Evolutionary conservation across 1,284 basidiomycete species (phyloP).

Genomic region (Rhodotorula sp.): DNA sequence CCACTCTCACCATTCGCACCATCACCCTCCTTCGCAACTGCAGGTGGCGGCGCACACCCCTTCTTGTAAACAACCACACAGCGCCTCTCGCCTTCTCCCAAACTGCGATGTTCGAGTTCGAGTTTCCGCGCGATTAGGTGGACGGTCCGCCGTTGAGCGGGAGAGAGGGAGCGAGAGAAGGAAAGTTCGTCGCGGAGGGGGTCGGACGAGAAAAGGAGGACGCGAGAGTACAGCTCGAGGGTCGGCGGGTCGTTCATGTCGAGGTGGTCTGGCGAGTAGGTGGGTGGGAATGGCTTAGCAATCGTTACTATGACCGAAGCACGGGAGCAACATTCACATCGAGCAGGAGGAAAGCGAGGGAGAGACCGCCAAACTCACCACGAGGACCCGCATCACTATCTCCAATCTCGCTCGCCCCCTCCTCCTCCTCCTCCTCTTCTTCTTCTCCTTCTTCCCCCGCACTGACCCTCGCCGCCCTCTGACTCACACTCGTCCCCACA

Average conservation of each 20-base stretch:
- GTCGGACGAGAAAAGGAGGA: constrained; percentile 96
- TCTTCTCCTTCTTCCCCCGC: background rate
- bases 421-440: background rate
- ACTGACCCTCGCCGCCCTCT: constrained; percentile 15
- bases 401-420: background rate
- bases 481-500: constrained; percentile 33
- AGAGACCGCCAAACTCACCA: no score
- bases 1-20: background rate
- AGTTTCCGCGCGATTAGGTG: constrained; percentile 95
- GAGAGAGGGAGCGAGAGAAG: constrained; percentile 79
- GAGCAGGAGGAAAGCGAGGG: no score
- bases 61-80: constrained; percentile 84
- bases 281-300: no score
- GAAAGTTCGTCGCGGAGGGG: constrained; percentile 95
- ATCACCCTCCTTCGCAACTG: background rate
- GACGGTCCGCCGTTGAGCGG: constrained; percentile 85
- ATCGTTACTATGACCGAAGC: no score
- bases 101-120: constrained; percentile 88
- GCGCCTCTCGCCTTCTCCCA: constrained; percentile 86
- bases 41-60: background rate
- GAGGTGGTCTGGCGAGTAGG: no score
- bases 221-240: constrained; percentile 94
- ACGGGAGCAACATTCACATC: no score
- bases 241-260: constrained; percentile 71
- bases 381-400: background rate